phyloP scores from a whole-genome alignment of 345 rosid genomes.

The thale cress (Arabidopsis thaliana) region TAIR10.1 NC_003076.8:19004001-19004500 shows the following conservation, averaged over 20 bases:
- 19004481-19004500: no score
- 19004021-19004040: slow-evolving; percentile 65
- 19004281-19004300: not conserved
- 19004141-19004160: slow-evolving; percentile 66
- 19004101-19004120: slow-evolving; percentile 61
- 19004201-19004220: slow-evolving; percentile 30
- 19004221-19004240: slow-evolving; percentile 1
- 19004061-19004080: slow-evolving; percentile 63
- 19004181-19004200: slow-evolving; percentile 55
- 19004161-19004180: slow-evolving; percentile 72
- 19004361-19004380: no score
- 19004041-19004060: slow-evolving; percentile 63
- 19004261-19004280: not conserved
- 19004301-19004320: no score
- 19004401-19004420: no score
- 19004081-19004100: slow-evolving; percentile 60
- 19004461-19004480: no score
- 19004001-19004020: slow-evolving; percentile 12
- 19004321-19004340: no score
- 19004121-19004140: slow-evolving; percentile 65
- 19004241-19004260: not conserved
- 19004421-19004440: no score
- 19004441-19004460: no score
- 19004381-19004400: no score
- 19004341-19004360: no score